Base-by-base conservation (phyloP, 495 filamentous ascomycete species). In the Penicillium ucsense region DNA sequence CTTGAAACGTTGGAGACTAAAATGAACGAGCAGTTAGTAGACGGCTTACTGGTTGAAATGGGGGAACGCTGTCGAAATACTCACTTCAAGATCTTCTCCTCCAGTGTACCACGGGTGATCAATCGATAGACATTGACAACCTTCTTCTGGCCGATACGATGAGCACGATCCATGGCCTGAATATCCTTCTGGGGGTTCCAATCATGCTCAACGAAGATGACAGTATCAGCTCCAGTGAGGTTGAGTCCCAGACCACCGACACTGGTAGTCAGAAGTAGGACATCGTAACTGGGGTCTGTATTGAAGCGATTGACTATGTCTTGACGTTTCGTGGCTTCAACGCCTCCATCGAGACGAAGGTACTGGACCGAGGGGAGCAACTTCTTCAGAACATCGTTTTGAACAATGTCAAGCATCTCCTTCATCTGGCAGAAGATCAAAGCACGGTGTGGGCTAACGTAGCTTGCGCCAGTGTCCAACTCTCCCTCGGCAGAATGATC, bases 151-250 rank as follows among this genome's bases (percentile, higher is more conserved):
- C 92, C 92, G 54, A 98, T 98, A 56, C 92, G 83, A 70, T 98
- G 92, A 7, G 94, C 92, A 41, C 92, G 89, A 60, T 98, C 92
- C 92, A 98, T 98, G 54, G 92, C 92, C 64, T 98, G 92, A 55
- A 98, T 78, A 68, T 98, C 92, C 66, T 95, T 94, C 62, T 97
- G 94, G 32, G 92, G 92, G 61, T 98, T 98, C 92, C 92, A 98
- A 65, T 98, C 92, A 65, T 98, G 92, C 68, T 98, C 92, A 29
- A 98, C 94, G 59, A 98, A 98, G 53, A 97, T 98, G 52, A 98
- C 92, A 0, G 92, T 98, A 68, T 98, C 92, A 6, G 92, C 92
- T 51, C 92, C 92, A 8, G 92, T 98, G 31, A 98, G 75, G 63
- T 98, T 98, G 45, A 98, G 77, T 27, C 92, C 92, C 27, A 98